Evolutionary conservation across 768 basidiomycete species (phyloP), one percentile per base, ranked within the genome.

Genomic region (Scleroderma citrinum): DNA sequence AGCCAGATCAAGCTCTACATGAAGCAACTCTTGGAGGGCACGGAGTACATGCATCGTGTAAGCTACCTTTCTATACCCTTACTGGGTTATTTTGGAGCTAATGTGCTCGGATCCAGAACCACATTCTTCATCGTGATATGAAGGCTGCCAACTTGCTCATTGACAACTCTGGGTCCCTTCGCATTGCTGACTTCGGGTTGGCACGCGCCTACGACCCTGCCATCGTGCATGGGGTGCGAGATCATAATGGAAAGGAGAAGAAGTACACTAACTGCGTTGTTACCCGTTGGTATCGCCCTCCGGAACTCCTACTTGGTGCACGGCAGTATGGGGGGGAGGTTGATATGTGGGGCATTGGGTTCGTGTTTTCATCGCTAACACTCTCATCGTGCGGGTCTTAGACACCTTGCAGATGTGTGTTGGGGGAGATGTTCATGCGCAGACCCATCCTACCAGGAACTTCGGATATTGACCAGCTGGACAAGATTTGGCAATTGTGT

Each of bases 301-400:
- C 93, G 0, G 92, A 96, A 74, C 72, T 99, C 2, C 73, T 99
- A 12, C 74, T 99, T 13, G 93, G 94, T 35, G 87, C 90, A 14
- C 76, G 84, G 40, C 81, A 88, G 52, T 98, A 99, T 57, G 92
- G 92, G 8, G 88, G 90, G 1, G 91, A 92, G 57, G 86, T 99
- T 37, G 96, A 99, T 66, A 85, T 99, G 59, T 99, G 96, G 96
- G 92, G 95, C 7, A 83, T 98, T 46, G 96, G 95, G 83, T 94
- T 63, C 58, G 82, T 72, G 23, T 20, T 35, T 36, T 47, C 41
- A 31, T 43, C 26, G 19, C 8, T 44, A 31, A 30, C 21, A 26
- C 38, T 10, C 32, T 42, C 30, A 38, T 23, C 21, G 44, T 51
- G 54, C 43, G 16, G 7, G 19, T 26, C 40, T 44, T 56, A 19